Evolutionary conservation across 2,329 filamentous ascomycete species (phyloP), one percentile per base, ranked within the genome.

Genomic region (Hysterium pulicare): DNA sequence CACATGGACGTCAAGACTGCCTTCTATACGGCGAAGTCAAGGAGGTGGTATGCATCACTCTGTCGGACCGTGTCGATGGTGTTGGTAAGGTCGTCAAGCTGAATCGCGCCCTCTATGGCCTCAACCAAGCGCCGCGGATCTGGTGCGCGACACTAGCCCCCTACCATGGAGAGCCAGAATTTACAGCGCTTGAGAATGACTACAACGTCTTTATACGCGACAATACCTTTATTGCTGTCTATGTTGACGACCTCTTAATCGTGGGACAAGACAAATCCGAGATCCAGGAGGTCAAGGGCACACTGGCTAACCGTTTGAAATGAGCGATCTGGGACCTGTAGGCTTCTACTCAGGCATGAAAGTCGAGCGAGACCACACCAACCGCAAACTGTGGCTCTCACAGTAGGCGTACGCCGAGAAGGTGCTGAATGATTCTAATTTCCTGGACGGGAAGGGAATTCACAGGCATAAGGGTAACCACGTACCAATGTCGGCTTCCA

Each of bases 1-100:
- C 49, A 65, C 45, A 61, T 65, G 42, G 55, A 65, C 42, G 53
- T 64, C 24, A 57, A 58, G 40, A 64, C 57, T 1, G 51, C 59
- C 4, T 66, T 66, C 54, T 66, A 6, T 51, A 66, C 41, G 47
- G 53, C 1, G 33, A 49, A 5, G 49, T 65, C 19, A 41, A 62
- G 7, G 26, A 58, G 30, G 44, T 50, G 5, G 46, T 66, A 10
- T 64, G 57, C 32, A 48, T 64, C 19, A 32, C 55, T 33, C 46
- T 51, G 23, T 58, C 53, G 9, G 33, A 45, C 3, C 41, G 50
- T 4, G 47, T 53, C n/a, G n/a, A n/a, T n/a, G n/a, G n/a, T n/a
- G n/a, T n/a, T n/a, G n/a, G n/a, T n/a, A n/a, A n/a, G n/a, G n/a
- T n/a, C n/a, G n/a, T n/a, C n/a, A n/a, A n/a, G n/a, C n/a, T n/a